Conservation (phyloP, 1,139 yeast genomes). For the Magnusiomyces suaveolens region DNA sequence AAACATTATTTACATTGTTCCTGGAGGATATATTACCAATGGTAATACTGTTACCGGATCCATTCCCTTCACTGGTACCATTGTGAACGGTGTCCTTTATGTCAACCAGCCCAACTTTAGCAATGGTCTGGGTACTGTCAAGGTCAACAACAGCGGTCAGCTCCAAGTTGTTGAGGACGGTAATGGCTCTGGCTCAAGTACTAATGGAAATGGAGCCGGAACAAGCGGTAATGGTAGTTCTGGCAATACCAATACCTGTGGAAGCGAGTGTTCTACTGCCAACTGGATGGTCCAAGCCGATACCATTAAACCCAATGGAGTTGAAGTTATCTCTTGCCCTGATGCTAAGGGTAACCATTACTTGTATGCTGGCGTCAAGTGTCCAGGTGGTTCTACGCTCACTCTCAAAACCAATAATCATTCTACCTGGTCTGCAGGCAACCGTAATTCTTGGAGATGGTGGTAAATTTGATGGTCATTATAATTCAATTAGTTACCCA, state of each 20-base stretch:
- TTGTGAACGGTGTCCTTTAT: conserved; percentile 2
- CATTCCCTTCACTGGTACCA: conserved; percentile 4
- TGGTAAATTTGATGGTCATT: too few species aligned
- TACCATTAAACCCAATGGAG: not conserved
- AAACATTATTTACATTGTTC: not conserved
- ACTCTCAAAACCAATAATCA: not conserved
- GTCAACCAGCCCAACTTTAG: conserved; percentile 1
- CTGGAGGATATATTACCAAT: not conserved
- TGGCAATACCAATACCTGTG: too few species aligned
- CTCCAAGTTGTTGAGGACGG: conserved; percentile 1
- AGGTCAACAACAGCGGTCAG: not conserved
- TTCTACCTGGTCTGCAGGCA: not conserved
- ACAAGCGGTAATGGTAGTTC: not conserved
- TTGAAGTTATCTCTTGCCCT: not conserved
- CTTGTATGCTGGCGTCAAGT: not conserved
- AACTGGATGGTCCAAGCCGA: conserved; percentile 1
- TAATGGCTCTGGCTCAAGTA: not conserved
- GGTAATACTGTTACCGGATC: conserved; percentile 3
- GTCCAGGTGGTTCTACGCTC: conserved; percentile 1
- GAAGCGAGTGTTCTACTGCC: not conserved
- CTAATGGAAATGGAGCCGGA: not conserved
- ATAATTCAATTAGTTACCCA: too few species aligned
- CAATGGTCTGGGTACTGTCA: conserved; percentile 1
- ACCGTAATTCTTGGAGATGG: not conserved
- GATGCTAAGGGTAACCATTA: not conserved